Percentiles rank a stretch among this genome's conserved stretches.
phyloP scores from a whole-genome alignment of 2,329 filamentous ascomycete genomes.

The Fusarium temperatum region DNA sequence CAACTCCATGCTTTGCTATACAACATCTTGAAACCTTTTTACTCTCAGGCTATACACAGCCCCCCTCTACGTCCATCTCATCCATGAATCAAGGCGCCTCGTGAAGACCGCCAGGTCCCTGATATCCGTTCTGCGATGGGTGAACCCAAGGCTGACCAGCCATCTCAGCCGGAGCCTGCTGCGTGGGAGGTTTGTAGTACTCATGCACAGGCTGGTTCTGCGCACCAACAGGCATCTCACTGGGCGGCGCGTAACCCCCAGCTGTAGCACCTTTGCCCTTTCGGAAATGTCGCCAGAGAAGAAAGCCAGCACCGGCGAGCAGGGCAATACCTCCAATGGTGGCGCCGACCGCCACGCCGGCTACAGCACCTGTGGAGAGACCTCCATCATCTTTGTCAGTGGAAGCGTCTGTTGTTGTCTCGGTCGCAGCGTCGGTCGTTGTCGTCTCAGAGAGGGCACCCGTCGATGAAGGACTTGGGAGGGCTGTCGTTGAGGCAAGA shows the following conservation, averaged over 20 bases:
- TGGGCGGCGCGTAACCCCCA: not conserved
- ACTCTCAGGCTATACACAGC: not conserved
- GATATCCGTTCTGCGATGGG: constrained; percentile 2
- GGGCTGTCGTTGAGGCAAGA: not conserved
- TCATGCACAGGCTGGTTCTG: constrained; percentile 14
- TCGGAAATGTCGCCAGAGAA: constrained; percentile 32
- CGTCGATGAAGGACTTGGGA: constrained; percentile 3
- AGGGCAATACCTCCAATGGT: constrained; percentile 29
- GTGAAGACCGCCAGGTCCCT: constrained; percentile 22
- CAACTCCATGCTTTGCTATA: constrained; percentile 17
- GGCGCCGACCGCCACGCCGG: constrained; percentile 39
- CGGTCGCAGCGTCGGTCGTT: not conserved
- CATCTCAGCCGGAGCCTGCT: constrained; percentile 15
- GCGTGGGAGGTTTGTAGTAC: constrained; percentile 18
- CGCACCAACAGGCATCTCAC: not conserved
- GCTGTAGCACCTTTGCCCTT: constrained; percentile 2
- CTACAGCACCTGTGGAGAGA: constrained; percentile 37
- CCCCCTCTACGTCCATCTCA: not conserved
- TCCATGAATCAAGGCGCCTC: constrained; percentile 14
- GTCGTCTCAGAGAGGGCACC: not conserved
- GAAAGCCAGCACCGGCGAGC: constrained; percentile 32
- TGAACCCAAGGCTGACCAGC: constrained; percentile 20
- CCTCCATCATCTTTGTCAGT: not conserved
- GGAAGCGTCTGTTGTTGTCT: not conserved
- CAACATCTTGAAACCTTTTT: not conserved